phyloP scores from a whole-genome alignment of 2,329 filamentous ascomycete genomes.

The Sclerotinia subarctica region DNA sequence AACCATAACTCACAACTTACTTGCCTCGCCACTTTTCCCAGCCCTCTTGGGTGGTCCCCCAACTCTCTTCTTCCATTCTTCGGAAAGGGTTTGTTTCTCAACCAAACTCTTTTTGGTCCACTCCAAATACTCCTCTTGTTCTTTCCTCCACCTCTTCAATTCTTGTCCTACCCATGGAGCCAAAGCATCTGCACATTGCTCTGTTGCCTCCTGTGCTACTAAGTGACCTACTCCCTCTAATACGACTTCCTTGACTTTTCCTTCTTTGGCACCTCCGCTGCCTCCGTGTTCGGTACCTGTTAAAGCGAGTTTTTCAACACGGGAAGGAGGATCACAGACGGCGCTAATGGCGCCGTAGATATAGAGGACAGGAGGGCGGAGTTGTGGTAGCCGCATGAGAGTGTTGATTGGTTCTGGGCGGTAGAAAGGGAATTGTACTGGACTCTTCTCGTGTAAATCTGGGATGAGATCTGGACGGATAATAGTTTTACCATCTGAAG shows the following conservation, averaged over 20 bases:
- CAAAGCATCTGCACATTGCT: conserved; percentile 59
- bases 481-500: conserved; percentile 38
- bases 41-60: conserved; percentile 25
- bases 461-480: conserved; percentile 26
- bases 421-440: conserved; percentile 55
- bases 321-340: conserved; percentile 50
- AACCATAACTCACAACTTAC: conserved; percentile 5
- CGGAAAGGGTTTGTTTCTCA: conserved; percentile 56
- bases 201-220: conserved; percentile 76
- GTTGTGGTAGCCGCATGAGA: conserved; percentile 53
- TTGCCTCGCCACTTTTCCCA: background rate
- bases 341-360: conserved; percentile 62
- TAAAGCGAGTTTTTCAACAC: conserved; percentile 57
- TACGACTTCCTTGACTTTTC: conserved; percentile 63
- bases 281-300: conserved; percentile 67
- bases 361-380: conserved; percentile 66
- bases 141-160: conserved; percentile 53
- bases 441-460: conserved; percentile 10
- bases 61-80: conserved; percentile 48
- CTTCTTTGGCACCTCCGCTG: conserved; percentile 60
- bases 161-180: conserved; percentile 57
- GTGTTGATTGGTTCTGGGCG: conserved; percentile 60
- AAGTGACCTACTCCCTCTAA: conserved; percentile 71
- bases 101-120: conserved; percentile 51
- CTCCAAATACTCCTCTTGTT: conserved; percentile 54